phyloP scores from a whole-genome alignment of 331 rosid genomes.

The Malus hybrid region DNA sequence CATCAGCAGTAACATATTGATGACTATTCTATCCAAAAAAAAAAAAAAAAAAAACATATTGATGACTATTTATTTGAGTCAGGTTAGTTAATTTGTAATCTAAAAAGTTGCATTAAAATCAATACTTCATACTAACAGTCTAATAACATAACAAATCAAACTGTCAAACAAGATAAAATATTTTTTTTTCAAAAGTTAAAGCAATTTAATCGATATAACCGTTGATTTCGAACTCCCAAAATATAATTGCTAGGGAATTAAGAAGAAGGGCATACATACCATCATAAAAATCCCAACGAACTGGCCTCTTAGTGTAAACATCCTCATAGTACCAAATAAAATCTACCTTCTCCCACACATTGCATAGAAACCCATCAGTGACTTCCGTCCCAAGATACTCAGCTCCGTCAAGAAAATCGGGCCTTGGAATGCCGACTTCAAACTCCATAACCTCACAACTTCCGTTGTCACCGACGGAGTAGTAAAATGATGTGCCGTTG shows the following conservation, averaged over 20 bases:
- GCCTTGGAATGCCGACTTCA: slow-evolving; percentile 43
- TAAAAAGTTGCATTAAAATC: too few relatives aligned
- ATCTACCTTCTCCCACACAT: slow-evolving; percentile 44
- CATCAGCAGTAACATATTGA: neutral
- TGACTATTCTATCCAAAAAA: too few relatives aligned
- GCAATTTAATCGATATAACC: too few relatives aligned
- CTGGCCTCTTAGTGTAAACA: slow-evolving; percentile 29
- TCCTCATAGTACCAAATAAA: slow-evolving; percentile 54
- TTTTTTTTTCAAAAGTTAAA: too few relatives aligned
- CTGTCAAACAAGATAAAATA: too few relatives aligned
- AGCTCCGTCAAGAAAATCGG: slow-evolving; percentile 41
- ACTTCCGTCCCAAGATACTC: slow-evolving; percentile 33
- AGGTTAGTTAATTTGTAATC: too few relatives aligned
- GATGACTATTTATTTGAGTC: too few relatives aligned
- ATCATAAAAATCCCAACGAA: slow-evolving; percentile 50
- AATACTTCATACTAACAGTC: too few relatives aligned
- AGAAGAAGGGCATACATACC: slow-evolving; percentile 2
- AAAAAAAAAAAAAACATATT: too few relatives aligned
- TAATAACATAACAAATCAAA: too few relatives aligned
- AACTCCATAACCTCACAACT: slow-evolving; percentile 11
- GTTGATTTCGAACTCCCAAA: too few relatives aligned
- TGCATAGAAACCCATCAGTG: slow-evolving; percentile 39
- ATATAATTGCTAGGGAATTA: neutral
- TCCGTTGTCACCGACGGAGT: slow-evolving; percentile 13
- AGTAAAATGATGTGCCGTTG: slow-evolving; percentile 49